Evolutionary conservation across 2,329 filamentous ascomycete genomes (phyloP).

Genomic region (Epichloe glyceriae): DNA sequence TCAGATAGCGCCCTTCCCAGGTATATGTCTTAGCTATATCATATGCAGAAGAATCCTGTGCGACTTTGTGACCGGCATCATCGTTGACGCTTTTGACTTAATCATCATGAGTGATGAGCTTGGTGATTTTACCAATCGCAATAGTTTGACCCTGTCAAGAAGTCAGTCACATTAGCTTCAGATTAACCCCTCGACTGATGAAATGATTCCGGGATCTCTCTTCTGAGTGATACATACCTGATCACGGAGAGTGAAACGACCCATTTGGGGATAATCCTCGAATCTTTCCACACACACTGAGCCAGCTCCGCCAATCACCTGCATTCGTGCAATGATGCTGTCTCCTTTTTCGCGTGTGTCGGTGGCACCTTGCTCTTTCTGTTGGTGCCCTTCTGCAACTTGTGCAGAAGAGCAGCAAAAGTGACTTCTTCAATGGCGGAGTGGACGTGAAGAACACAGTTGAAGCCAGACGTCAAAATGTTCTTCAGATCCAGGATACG

Average conservation of each 20-base stretch:
- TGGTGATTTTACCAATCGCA: constrained; percentile 98
- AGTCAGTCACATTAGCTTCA: neutral
- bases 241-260: constrained; percentile 79
- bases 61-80: neutral
- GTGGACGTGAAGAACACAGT: constrained; percentile 95
- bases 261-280: constrained; percentile 90
- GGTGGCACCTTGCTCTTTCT: constrained; percentile 89
- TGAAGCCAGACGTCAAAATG: constrained; percentile 89
- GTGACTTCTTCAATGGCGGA: constrained; percentile 96
- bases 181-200: neutral
- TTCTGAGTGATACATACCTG: constrained; percentile 42
- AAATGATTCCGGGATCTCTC: neutral
- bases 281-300: constrained; percentile 88
- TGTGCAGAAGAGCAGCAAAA: constrained; percentile 77
- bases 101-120: constrained; percentile 44
- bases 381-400: constrained; percentile 85
- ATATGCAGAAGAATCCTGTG: neutral
- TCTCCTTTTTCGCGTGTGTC: constrained; percentile 73
- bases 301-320: constrained; percentile 74
- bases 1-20: neutral
- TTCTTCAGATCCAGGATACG: constrained; percentile 87
- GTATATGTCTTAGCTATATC: neutral
- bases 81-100: neutral
- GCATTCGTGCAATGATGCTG: constrained; percentile 82
- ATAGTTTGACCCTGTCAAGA: constrained; percentile 82